Evolutionary conservation across 2,329 filamentous ascomycete species (phyloP), one percentile per base, ranked within the genome.

Genomic region (Raffaelea ambrosiae): DNA sequence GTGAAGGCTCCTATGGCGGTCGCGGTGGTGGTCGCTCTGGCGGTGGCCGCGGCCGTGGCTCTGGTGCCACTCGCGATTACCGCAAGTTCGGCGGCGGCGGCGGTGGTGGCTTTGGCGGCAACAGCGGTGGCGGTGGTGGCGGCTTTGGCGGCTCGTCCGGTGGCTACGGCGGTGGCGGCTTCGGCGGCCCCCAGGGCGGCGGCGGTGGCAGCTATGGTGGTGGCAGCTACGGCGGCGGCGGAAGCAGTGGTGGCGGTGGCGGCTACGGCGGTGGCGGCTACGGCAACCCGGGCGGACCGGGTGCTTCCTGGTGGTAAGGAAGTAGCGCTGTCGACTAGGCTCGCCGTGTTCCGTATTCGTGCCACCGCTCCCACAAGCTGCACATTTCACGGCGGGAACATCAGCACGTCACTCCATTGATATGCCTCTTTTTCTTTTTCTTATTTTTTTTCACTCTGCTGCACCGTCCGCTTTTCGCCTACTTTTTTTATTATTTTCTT

Each of bases 1-100:
- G 93, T 54, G 93, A 98, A 71, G 86, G 88, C 55, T 86, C 86
- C 59, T 95, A 88, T 46, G 76, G 84, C 43, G 67, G 83, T 43
- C 67, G 80, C 46, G 71, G 83, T 48, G 74, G 77, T 43, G 66
- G 72, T 20, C 73, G 82, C 51, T 74, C 80, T 55, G 79, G 85
- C 54, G 77, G 86, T 53, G 83, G 88, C 51, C 83, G 86, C 62
- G 84, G 86, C 52, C 81, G 86, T 63, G 84, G 86, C 58, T 72
- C 75, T 58, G 68, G 67, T 61, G 73, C 84, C 59, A 95, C 83
- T 67, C 89, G 90, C 63, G 93, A 97, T 66, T 88, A 93, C 75
- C 88, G 93, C 71, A 89, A 89, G 67, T 80, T 79, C 53, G 82
- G 79, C 49, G 83, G 79, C 38, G 73, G 76, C 48, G 73, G 72